phyloP scores from a whole-genome alignment of 768 basidiomycete species.

The Neoboletus magnificus region DNA sequence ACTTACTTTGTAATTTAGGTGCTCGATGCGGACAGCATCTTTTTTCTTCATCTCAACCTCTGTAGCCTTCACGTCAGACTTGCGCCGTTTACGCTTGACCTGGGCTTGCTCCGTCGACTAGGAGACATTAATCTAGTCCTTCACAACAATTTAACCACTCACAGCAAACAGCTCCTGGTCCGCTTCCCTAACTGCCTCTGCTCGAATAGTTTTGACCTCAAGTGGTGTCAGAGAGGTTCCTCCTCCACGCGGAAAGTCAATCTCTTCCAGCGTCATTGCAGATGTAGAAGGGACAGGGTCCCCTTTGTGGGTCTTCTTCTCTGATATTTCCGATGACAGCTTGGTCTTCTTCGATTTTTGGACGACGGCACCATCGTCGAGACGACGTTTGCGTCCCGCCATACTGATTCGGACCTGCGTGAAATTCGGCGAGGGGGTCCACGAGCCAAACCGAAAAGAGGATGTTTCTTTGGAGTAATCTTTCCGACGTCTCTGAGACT shows the following conservation, averaged over 20 bases:
- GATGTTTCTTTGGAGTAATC: not conserved
- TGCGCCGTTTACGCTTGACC: conserved; percentile 44
- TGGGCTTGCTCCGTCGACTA: conserved; percentile 41
- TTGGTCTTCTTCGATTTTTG: conserved; percentile 64
- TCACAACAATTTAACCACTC: conserved; percentile 15
- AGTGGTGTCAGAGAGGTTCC: conserved; percentile 85
- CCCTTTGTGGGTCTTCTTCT: conserved; percentile 20
- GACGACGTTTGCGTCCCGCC: conserved; percentile 57
- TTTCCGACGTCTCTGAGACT: not conserved
- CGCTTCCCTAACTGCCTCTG: conserved; percentile 83
- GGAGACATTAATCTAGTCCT: conserved; percentile 23
- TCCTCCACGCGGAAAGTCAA: conserved; percentile 95
- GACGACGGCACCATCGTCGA: conserved; percentile 49
- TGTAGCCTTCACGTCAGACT: conserved; percentile 38
- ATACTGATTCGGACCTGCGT: conserved; percentile 13
- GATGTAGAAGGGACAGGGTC: conserved; percentile 35
- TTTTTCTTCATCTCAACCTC: conserved; percentile 31
- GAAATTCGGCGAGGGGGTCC: not conserved
- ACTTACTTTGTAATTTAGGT: conserved; percentile 87
- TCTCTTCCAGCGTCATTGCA: conserved; percentile 57
- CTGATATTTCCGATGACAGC: conserved; percentile 31
- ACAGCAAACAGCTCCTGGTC: conserved; percentile 77
- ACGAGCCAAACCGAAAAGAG: not conserved
- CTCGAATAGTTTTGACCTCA: conserved; percentile 81
- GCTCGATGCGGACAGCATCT: conserved; percentile 74